Evolutionary conservation across 2,329 filamentous ascomycete species (phyloP).

Genomic region (Sporothrix pseudoabietina): DNA sequence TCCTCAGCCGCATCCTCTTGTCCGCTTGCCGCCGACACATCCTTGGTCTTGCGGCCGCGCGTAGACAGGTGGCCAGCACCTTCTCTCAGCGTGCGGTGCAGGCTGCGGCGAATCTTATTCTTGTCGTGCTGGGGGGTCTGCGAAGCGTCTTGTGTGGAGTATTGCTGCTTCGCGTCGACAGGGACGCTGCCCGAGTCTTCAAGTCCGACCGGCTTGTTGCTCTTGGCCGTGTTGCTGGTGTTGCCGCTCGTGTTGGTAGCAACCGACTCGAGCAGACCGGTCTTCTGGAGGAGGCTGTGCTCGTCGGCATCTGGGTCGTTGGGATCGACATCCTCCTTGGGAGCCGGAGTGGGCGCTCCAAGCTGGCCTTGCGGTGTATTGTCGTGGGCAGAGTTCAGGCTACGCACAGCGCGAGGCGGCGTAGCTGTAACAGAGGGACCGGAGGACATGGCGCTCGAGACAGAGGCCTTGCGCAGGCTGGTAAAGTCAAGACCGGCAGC

Average conservation of each 20-base stretch:
- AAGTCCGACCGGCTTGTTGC: constrained; percentile 20
- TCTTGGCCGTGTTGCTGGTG: constrained; percentile 1
- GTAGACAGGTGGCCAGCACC: constrained; percentile 67
- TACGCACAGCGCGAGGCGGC: constrained; percentile 40
- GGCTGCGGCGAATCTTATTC: constrained; percentile 76
- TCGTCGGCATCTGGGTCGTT: constrained; percentile 66
- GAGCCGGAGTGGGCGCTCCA: constrained; percentile 1
- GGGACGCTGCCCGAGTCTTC: background rate
- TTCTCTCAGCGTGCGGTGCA: constrained; percentile 88
- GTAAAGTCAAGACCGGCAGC: constrained; percentile 42
- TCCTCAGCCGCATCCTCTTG: constrained; percentile 46
- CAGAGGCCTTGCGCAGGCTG: constrained; percentile 46
- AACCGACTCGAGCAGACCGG: constrained; percentile 60
- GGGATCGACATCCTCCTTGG: constrained; percentile 33
- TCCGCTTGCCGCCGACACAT: constrained; percentile 42
- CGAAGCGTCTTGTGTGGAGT: constrained; percentile 30
- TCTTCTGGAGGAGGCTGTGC: constrained; percentile 66
- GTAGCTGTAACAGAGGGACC: constrained; percentile 42
- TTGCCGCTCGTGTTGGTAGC: constrained; percentile 14
- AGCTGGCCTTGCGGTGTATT: constrained; percentile 27
- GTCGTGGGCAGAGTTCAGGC: constrained; percentile 41
- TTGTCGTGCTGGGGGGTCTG: constrained; percentile 47
- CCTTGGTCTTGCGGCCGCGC: constrained; percentile 75
- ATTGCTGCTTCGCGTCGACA: constrained; percentile 18
- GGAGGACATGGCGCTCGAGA: constrained; percentile 48